Base-by-base conservation (phyloP, 1,284 basidiomycete genomes). In the Taiwanofungus camphoratus region DNA sequence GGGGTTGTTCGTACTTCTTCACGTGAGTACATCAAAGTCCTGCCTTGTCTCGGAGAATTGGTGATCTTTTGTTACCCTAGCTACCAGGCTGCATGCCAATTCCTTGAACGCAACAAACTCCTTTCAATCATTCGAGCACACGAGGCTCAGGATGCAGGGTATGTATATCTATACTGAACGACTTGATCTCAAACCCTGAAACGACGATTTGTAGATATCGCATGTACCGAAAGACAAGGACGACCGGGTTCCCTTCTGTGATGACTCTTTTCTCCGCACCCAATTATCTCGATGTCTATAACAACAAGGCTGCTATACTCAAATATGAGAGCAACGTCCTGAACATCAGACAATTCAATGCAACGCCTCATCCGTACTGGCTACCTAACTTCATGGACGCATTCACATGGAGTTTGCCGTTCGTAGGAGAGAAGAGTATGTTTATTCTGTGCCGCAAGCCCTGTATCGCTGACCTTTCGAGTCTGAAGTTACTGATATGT, bases 331-430 rank as follows among this genome's bases (percentile, higher is more conserved):
- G 87, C 62, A 96, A 96, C 60, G 92, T 95, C 38, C 88, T 96
- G 83, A 96, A 96, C 62, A 92, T 92, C 56, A 79, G 87, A 34
- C 92, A 96, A 63, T 96, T 95, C 73, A 96, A 95, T 67, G 92
- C 87, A 62, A 93, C 88, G 4, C 92, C 92, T 12, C 92, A 96
- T 63, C 92, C 92, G 3, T 96, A 96, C 59, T 87, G 84, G 82
- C 70, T 99, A 31, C 95, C 95, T 2, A 99, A 98, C 69, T 98
- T 98, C 57, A 97, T 98, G 89, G 92, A 99, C 62, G 95, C 91
- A 29, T 99, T 99, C 64, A 98, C 95, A 1, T 99, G 96, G 96
- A 92, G 88, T 74, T 68, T 99, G 53, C 96, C 95, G 0, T 99
- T 99, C 61, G 96, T 99, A 2, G 95, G 92, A 47, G 93, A 96